Conservation (phyloP, 75 land plant genomes). For the Sequoia sempervirens region DNA sequence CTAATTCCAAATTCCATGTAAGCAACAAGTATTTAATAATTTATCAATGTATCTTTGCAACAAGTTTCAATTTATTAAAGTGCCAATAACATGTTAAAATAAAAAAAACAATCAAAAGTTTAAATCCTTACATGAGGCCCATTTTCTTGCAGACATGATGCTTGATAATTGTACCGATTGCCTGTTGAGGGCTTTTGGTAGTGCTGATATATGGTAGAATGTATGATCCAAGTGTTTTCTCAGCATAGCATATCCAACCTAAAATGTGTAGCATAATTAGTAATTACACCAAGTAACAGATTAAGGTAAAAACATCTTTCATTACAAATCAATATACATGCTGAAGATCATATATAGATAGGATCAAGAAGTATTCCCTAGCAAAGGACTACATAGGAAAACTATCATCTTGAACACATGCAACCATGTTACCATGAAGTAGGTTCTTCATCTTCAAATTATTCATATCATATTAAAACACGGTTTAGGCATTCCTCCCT, state of each 20-base stretch:
- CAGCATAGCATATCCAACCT: slow-evolving; percentile 99
- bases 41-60: neutral
- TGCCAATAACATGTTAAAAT: neutral
- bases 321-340: neutral
- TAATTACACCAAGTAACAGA: neutral
- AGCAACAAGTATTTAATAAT: neutral
- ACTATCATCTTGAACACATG: neutral
- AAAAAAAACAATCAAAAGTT: neutral
- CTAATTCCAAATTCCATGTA: neutral
- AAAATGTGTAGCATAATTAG: slow-evolving; percentile 8
- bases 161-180: slow-evolving; percentile 83
- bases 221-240: slow-evolving; percentile 90
- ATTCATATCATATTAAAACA: neutral
- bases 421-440: neutral
- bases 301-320: neutral
- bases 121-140: slow-evolving; percentile 51
- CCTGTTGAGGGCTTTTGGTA: slow-evolving; percentile 96
- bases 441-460: neutral
- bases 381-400: neutral
- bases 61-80: neutral
- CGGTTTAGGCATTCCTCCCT: neutral
- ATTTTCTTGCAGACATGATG: slow-evolving; percentile 51
- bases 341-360: neutral
- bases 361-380: neutral
- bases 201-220: slow-evolving; percentile 87